Percentiles rank a stretch among this genome's conserved stretches.
These are phyloP conservation scores for Helotiales sp. DNA, from an alignment of 2,329 filamentous ascomycete species.

Conservation along the genomic window DNA sequence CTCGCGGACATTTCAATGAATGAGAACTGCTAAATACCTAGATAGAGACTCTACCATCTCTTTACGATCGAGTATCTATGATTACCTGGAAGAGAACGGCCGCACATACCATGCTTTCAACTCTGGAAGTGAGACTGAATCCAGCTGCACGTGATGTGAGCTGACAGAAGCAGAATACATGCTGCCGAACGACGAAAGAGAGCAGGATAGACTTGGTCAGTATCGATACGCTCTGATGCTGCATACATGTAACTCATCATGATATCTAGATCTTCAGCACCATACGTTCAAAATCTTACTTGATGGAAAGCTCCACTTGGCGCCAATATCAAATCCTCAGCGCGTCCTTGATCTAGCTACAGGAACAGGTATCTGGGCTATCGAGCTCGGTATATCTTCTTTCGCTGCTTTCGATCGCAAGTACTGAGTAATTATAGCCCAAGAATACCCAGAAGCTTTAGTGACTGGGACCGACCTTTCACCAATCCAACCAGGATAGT, in stretches of 20 bases:
- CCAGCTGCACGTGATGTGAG: neutral
- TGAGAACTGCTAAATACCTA: neutral
- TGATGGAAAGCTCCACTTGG: constrained; percentile 21
- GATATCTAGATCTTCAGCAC: constrained; percentile 24
- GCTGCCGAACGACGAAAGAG: constrained; percentile 20
- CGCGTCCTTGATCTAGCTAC: constrained; percentile 42
- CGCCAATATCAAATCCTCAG: constrained; percentile 29
- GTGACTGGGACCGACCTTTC: constrained; percentile 31
- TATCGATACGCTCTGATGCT: neutral
- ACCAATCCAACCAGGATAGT: constrained; percentile 29
- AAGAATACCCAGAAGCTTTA: constrained; percentile 23
- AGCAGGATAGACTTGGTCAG: constrained; percentile 18
- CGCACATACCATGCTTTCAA: constrained; percentile 31
- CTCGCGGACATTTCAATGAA: neutral
- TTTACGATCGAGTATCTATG: constrained; percentile 18
- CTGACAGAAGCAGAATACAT: constrained; percentile 14
- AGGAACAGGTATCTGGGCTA: constrained; percentile 44
- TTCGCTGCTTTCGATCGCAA: neutral
- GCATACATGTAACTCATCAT: neutral
- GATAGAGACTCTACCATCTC: constrained; percentile 16
- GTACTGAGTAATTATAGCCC: constrained; percentile 8
- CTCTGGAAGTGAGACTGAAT: constrained; percentile 34
- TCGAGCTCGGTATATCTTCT: constrained; percentile 35
- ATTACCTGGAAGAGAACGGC: constrained; percentile 26
- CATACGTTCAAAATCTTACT: constrained; percentile 24